Evolutionary conservation across 495 filamentous ascomycete species (phyloP).

Genomic region (Podospora anserina): DNA sequence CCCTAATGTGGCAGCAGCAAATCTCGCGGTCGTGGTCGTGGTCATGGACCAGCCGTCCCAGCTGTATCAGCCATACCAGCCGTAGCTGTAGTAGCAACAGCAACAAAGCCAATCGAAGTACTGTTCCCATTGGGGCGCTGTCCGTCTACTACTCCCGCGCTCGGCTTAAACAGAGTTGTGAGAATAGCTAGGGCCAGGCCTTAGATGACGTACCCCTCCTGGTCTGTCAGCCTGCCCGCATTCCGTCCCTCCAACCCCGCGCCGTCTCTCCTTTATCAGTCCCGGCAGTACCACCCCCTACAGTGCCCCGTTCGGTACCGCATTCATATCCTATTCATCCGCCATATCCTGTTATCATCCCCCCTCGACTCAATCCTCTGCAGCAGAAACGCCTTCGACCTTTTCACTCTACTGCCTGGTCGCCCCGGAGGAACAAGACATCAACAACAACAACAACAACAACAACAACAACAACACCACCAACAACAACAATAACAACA

Average conservation of each 20-base stretch:
- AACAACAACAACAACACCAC: not conserved
- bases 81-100: not conserved
- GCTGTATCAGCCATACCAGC: too few species aligned
- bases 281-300: conserved; percentile 4
- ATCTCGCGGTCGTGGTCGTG: not conserved
- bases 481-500: too few species aligned
- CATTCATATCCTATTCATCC: not conserved
- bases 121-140: not conserved
- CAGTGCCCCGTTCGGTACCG: conserved; percentile 6
- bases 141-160: not conserved
- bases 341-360: conserved; percentile 4
- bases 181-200: conserved; percentile 32
- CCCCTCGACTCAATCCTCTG: not conserved
- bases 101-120: not conserved
- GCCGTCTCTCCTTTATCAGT: conserved; percentile 16
- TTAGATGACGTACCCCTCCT: conserved; percentile 30
- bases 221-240: conserved; percentile 11
- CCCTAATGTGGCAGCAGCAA: conserved; percentile 3
- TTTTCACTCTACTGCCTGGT: conserved; percentile 16
- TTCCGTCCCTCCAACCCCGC: conserved; percentile 18
- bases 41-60: not conserved
- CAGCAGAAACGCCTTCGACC: conserved; percentile 8
- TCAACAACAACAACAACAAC: not conserved
- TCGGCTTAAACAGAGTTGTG: conserved; percentile 17
- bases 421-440: conserved; percentile 2